These are phyloP conservation scores for Papilionanthe hybrid DNA, from an alignment of 116 monocot species.

Conservation along the genomic window DNA sequence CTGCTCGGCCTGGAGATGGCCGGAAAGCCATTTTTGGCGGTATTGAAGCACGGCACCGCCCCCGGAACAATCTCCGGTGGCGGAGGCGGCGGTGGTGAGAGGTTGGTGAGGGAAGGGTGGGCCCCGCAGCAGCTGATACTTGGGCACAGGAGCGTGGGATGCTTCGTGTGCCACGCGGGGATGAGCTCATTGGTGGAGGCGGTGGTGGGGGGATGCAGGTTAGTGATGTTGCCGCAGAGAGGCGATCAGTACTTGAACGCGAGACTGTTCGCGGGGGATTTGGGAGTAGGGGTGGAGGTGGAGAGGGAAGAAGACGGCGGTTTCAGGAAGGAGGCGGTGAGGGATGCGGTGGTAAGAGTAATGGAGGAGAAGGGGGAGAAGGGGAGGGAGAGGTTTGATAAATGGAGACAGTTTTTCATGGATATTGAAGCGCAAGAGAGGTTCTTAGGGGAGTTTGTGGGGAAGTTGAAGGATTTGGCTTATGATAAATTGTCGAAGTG, in stretches of 20 bases:
- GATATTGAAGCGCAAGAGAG: conserved; percentile 21
- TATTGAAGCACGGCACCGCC: conserved; percentile 29
- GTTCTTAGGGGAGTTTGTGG: conserved; percentile 33
- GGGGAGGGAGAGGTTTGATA: conserved; percentile 12
- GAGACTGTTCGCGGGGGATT: conserved; percentile 30
- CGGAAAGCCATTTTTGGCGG: conserved; percentile 37
- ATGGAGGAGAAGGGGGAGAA: conserved; percentile 9
- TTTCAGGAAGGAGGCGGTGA: conserved; percentile 32
- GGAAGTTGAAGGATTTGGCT: conserved; percentile 26
- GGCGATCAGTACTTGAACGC: conserved; percentile 58
- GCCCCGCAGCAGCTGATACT: conserved; percentile 58
- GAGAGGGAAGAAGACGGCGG: conserved; percentile 31
- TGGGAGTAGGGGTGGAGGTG: conserved; percentile 44
- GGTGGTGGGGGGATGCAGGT: conserved; percentile 28
- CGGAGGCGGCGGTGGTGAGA: conserved; percentile 19
- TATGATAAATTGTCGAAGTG: neutral
- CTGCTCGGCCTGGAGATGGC: conserved; percentile 45
- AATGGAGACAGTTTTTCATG: conserved; percentile 43
- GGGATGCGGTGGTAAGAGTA: conserved; percentile 27
- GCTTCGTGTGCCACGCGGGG: conserved; percentile 53
- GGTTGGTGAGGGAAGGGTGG: conserved; percentile 40
- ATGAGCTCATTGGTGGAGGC: conserved; percentile 53
- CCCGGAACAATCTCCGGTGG: neutral
- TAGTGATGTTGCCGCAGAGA: conserved; percentile 45
- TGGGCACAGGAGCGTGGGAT: conserved; percentile 37